phyloP scores from a whole-genome alignment of 495 filamentous ascomycete genomes.

The Lepidopterella palustris region DNA sequence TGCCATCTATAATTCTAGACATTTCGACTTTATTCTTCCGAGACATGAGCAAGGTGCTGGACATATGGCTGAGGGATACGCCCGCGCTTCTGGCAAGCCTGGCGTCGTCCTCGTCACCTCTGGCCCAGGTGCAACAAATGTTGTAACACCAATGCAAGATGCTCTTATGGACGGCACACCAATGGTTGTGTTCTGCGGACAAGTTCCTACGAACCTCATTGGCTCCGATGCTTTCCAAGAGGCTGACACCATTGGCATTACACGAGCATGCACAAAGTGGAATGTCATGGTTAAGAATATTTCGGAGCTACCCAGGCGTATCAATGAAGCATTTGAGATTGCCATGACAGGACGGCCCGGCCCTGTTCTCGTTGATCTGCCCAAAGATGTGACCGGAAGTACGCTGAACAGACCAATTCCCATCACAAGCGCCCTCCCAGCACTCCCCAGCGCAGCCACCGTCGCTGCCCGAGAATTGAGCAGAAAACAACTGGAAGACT shows the following conservation, averaged over 20 bases:
- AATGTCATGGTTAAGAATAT: slow-evolving; percentile 79
- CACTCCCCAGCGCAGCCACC: slow-evolving; percentile 63
- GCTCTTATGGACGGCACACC: slow-evolving; percentile 73
- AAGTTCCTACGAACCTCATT: slow-evolving; percentile 65
- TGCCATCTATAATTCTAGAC: slow-evolving; percentile 72
- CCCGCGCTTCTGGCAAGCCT: slow-evolving; percentile 64
- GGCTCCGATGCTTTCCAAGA: slow-evolving; percentile 79
- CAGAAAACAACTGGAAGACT: slow-evolving; percentile 51
- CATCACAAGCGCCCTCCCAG: slow-evolving; percentile 54
- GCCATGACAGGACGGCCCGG: slow-evolving; percentile 69
- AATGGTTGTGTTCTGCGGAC: slow-evolving; percentile 72
- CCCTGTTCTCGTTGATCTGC: slow-evolving; percentile 73
- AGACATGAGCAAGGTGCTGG: slow-evolving; percentile 76
- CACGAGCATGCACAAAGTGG: slow-evolving; percentile 75
- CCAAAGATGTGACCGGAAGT: slow-evolving; percentile 70
- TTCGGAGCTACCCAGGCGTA: slow-evolving; percentile 67
- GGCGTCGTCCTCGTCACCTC: slow-evolving; percentile 76
- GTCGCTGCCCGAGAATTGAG: slow-evolving; percentile 55
- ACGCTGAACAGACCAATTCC: slow-evolving; percentile 63
- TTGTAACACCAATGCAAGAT: slow-evolving; percentile 73
- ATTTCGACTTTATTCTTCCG: slow-evolving; percentile 73
- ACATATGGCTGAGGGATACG: slow-evolving; percentile 78
- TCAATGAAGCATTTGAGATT: slow-evolving; percentile 83
- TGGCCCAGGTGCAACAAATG: slow-evolving; percentile 71
- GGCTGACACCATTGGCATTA: slow-evolving; percentile 71